Base-by-base conservation (phyloP, 2,329 filamentous ascomycete species). In the Colletotrichum salicis region DNA sequence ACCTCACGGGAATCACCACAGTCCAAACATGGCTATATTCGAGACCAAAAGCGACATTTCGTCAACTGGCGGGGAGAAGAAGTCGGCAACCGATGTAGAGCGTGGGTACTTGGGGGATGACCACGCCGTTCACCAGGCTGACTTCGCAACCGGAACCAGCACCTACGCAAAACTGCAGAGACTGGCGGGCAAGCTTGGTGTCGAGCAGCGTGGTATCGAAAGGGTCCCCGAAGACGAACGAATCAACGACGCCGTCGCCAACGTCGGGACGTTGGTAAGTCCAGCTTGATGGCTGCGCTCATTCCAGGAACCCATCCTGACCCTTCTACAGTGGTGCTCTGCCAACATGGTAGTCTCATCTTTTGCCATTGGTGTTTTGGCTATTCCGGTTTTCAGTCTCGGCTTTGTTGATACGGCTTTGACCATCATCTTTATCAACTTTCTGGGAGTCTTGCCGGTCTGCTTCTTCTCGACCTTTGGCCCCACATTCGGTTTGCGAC, bases 391-490 rank as follows among this genome's bases (percentile, higher is more conserved):
- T 29, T 95, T 94, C 81, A 81, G 82, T 10, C 86, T 96, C 10
- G 92, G 93, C 11, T 95, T 94, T 75, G 84, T 92, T 60, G 94
- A 96, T 77, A 90, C 91, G 8, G 89, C 93, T 41, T 82, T 96
- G 57, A 88, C 91, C 37, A 91, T 93, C 71, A 80, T 96, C 64
- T 93, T 95, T 82, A 89, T 95, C 84, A 95, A 95, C 76, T 78
- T 94, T 5, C 83, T 96, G 11, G 92, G 91, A n/a, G 87, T 92
- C 60, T 78, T 91, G 60, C 91, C 93, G 0, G 93, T 94, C 19
- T 92, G 89, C 78, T 94, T 92, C 82, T 95, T 95, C 84, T 93
- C 91, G 2, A 93, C 90, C 22, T 94, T 95, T 77, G 93, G 93
- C 3, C 91, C 93, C 3, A 83, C 84, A 10, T 94, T 94, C 75